Conservation (phyloP, 441 rosid species). For the Erodium trifolium region DNA sequence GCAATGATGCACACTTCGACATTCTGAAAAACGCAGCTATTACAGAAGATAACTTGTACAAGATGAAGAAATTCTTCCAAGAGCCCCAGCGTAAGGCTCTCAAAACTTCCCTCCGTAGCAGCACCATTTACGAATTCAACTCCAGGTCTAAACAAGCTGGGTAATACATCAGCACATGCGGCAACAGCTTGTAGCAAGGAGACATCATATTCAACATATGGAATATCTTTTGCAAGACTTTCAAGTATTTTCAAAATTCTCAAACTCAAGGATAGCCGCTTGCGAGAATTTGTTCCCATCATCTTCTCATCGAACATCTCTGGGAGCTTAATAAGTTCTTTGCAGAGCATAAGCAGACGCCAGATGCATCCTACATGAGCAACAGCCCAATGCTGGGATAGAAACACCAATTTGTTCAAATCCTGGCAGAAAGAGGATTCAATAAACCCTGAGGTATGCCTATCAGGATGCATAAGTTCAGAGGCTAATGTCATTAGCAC, state of each 20-base stretch:
- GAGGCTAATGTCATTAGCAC: slow-evolving; percentile 66
- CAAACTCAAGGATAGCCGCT: slow-evolving; percentile 60
- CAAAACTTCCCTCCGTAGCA: slow-evolving; percentile 68
- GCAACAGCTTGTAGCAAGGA: slow-evolving; percentile 72
- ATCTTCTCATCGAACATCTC: slow-evolving; percentile 54
- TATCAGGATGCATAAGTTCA: slow-evolving; percentile 60
- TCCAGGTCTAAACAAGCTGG: slow-evolving; percentile 48
- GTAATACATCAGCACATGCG: slow-evolving; percentile 55
- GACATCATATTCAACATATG: slow-evolving; percentile 56
- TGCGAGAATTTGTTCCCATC: slow-evolving; percentile 42
- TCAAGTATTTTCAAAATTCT: slow-evolving; percentile 83
- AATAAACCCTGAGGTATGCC: slow-evolving; percentile 36
- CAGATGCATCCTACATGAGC: slow-evolving; percentile 57
- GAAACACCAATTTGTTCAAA: slow-evolving; percentile 49
- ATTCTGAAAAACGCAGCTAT: slow-evolving; percentile 54
- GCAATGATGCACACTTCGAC: slow-evolving; percentile 74
- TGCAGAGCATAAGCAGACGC: slow-evolving; percentile 64
- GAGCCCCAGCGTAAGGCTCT: slow-evolving; percentile 57
- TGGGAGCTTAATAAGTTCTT: slow-evolving; percentile 54
- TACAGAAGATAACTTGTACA: slow-evolving; percentile 65
- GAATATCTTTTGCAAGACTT: slow-evolving; percentile 51
- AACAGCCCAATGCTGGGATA: slow-evolving; percentile 84
- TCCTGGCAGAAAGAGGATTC: slow-evolving; percentile 42
- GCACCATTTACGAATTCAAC: slow-evolving; percentile 60
- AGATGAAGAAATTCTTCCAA: slow-evolving; percentile 88